A percentile compares a stretch with the other conserved stretches of the same genome.
These are phyloP conservation scores for Acarospora socialis DNA, from an alignment of 2,329 filamentous ascomycete species.

Conservation along the genomic window DNA sequence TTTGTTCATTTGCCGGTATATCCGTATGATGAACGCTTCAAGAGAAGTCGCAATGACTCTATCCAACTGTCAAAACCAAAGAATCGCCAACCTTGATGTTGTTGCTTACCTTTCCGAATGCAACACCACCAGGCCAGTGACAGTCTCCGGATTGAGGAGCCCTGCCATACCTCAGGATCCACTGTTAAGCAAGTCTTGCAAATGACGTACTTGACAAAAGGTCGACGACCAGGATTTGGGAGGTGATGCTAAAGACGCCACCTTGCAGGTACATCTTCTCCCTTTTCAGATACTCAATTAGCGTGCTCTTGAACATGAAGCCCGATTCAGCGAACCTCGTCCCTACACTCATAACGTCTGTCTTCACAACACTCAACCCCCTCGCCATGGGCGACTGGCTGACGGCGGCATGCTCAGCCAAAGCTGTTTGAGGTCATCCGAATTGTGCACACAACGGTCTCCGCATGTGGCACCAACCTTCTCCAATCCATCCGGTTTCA, in stretches of 20 bases:
- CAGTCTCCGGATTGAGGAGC: conserved; percentile 64
- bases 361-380: conserved; percentile 84
- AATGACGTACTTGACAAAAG: conserved; percentile 51
- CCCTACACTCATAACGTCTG: conserved; percentile 76
- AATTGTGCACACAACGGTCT: neutral
- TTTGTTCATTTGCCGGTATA: conserved; percentile 92
- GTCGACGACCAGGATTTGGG: conserved; percentile 87
- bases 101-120: conserved; percentile 56
- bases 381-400: conserved; percentile 70
- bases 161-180: conserved; percentile 19
- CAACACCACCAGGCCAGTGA: conserved; percentile 75
- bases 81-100: neutral
- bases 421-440: conserved; percentile 32
- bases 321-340: conserved; percentile 34
- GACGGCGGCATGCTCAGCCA: conserved; percentile 89
- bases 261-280: conserved; percentile 86
- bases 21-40: conserved; percentile 87
- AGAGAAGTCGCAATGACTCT: conserved; percentile 71
- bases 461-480: conserved; percentile 34
- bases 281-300: conserved; percentile 25
- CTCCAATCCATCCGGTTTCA: conserved; percentile 94
- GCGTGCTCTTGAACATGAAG: neutral
- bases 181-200: neutral
- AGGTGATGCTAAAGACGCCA: conserved; percentile 91
- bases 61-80: conserved; percentile 9